Evolutionary conservation across 2,329 filamentous ascomycete species (phyloP).

Genomic region (Scedosporium dehoogii): DNA sequence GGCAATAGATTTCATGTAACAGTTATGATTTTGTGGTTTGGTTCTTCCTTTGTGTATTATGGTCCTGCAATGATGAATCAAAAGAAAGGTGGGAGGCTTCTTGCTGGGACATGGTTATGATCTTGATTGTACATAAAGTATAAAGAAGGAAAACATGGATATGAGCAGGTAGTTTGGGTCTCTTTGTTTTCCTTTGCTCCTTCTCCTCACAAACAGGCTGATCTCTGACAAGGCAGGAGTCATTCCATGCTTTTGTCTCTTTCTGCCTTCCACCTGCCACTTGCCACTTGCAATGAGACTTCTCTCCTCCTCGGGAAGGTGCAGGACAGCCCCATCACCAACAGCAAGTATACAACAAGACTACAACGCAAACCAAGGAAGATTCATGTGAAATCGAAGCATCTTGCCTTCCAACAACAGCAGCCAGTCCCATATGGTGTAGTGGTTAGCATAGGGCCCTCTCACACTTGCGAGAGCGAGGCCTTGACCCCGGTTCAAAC

Average conservation of each 20-base stretch:
- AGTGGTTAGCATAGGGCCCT: constrained; percentile 7
- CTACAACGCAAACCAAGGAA: neutral
- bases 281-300: no score
- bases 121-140: neutral
- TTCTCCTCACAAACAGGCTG: neutral
- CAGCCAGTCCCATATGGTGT: constrained; percentile 4
- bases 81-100: neutral
- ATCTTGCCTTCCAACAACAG: neutral
- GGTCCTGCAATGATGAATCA: neutral
- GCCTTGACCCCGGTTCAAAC: constrained; percentile 6
- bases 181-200: neutral
- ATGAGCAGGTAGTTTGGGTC: neutral
- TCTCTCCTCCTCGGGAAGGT: no score
- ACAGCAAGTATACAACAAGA: neutral
- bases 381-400: neutral
- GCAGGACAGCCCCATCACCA: neutral
- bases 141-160: neutral
- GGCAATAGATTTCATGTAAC: neutral
- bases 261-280: no score
- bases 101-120: neutral
- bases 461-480: neutral
- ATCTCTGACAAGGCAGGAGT: neutral
- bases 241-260: neutral
- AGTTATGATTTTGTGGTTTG: neutral
- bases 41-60: neutral